Evolutionary conservation across 805 yeast genomes (phyloP).

Genomic region (Nematodospora valgi): DNA sequence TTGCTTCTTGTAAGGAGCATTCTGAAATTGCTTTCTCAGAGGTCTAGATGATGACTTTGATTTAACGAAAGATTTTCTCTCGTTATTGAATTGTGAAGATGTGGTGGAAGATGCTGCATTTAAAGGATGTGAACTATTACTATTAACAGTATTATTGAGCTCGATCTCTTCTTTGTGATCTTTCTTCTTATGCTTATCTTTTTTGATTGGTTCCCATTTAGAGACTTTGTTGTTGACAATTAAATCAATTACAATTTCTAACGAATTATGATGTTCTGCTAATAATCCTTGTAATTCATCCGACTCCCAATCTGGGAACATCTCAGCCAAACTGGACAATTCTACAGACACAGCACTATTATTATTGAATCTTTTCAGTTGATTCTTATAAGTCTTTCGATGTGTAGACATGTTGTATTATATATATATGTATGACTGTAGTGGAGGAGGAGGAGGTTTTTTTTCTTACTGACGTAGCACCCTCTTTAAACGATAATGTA

Average conservation of each 20-base stretch:
- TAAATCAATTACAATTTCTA: constrained; percentile 78
- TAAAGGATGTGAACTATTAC: constrained; percentile 11
- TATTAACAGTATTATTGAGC: constrained; percentile 15
- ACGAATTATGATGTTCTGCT: constrained; percentile 66
- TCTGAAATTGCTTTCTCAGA: constrained; percentile 12
- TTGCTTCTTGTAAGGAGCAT: constrained; percentile 2
- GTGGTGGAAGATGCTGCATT: constrained; percentile 9
- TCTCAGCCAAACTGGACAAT: constrained; percentile 64
- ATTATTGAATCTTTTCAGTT: constrained; percentile 41
- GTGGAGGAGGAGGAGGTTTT: too few species aligned
- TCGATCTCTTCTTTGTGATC: constrained; percentile 14
- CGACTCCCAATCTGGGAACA: constrained; percentile 92
- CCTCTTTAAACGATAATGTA: too few species aligned
- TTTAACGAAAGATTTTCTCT: constrained; percentile 1
- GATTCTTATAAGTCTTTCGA: constrained; percentile 44
- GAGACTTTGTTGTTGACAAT: constrained; percentile 87
- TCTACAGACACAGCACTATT: constrained; percentile 14
- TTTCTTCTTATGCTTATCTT: constrained; percentile 51
- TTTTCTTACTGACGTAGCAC: too few species aligned
- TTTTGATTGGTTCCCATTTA: constrained; percentile 92
- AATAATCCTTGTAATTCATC: constrained; percentile 79
- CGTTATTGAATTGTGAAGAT: background rate
- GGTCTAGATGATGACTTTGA: background rate
- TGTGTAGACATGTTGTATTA: constrained; percentile 13
- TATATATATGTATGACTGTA: background rate